Conservation (phyloP, 768 basidiomycete genomes). For the Auriscalpium vulgare region DNA sequence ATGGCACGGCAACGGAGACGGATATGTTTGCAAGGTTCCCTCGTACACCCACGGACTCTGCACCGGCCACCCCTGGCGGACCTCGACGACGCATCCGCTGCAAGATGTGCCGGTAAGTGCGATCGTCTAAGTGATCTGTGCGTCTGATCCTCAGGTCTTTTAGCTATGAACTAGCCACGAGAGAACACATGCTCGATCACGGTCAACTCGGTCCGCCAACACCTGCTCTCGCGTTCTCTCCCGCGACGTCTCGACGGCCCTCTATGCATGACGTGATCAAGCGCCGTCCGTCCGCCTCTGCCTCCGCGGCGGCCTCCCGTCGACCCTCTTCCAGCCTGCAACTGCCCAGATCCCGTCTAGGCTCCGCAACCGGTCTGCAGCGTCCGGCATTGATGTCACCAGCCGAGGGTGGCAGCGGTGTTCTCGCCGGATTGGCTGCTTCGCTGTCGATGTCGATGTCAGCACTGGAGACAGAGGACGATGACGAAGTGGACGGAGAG, state of each 20-base stretch:
- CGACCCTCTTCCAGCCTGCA: slow-evolving; percentile 5
- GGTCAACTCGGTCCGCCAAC: slow-evolving; percentile 69
- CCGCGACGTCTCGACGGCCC: slow-evolving; percentile 38
- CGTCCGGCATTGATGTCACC: slow-evolving; percentile 5
- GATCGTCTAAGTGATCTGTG: background rate
- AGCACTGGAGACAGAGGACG: slow-evolving; percentile 24
- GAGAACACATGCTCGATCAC: slow-evolving; percentile 93
- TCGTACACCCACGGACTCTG: slow-evolving; percentile 52
- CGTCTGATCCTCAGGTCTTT: background rate
- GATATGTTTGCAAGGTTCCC: slow-evolving; percentile 77
- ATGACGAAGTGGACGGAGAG: slow-evolving; percentile 14
- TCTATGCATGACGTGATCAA: slow-evolving; percentile 11
- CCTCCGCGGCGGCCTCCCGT: slow-evolving; percentile 5
- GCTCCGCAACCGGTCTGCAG: slow-evolving; percentile 3
- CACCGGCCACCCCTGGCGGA: slow-evolving; percentile 50
- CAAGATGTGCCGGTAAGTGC: slow-evolving; percentile 76
- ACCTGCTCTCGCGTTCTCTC: slow-evolving; percentile 38
- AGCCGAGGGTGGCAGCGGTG: slow-evolving; percentile 3
- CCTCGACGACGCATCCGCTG: slow-evolving; percentile 71
- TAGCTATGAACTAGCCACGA: slow-evolving; percentile 77
- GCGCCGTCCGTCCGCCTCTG: slow-evolving; percentile 6
- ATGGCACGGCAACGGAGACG: slow-evolving; percentile 53
- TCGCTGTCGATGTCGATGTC: slow-evolving; percentile 15
- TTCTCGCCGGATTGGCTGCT: slow-evolving; percentile 6
- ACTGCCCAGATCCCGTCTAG: slow-evolving; percentile 6